Conservation (phyloP, 2,329 filamentous ascomycete species). For the Paracoccidioides brasiliensis region DNA sequence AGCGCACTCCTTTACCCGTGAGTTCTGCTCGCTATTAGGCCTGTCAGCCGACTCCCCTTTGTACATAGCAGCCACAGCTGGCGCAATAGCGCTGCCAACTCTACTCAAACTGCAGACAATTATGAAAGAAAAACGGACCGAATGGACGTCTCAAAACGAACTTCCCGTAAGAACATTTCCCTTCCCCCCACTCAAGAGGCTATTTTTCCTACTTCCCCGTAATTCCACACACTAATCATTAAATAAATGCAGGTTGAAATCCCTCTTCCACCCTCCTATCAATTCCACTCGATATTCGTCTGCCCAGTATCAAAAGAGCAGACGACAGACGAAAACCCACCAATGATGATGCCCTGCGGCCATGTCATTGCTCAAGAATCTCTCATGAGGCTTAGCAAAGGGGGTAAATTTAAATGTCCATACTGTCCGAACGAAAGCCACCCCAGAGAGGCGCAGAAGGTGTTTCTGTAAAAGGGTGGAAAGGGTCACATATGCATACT, state of each 20-base stretch:
- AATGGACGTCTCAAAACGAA: slow-evolving; percentile 89
- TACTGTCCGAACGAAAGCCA: slow-evolving; percentile 84
- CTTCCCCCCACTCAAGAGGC: slow-evolving; percentile 30
- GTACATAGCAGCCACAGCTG: slow-evolving; percentile 84
- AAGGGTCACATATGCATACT: not conserved
- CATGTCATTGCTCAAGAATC: slow-evolving; percentile 86
- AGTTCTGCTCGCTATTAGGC: slow-evolving; percentile 86
- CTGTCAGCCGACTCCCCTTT: slow-evolving; percentile 84
- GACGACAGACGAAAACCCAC: slow-evolving; percentile 80
- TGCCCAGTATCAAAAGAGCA: slow-evolving; percentile 96
- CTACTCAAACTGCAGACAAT: slow-evolving; percentile 79
- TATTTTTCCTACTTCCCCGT: not conserved
- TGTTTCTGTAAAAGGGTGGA: slow-evolving; percentile 43
- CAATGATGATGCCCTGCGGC: slow-evolving; percentile 92
- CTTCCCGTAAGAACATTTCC: slow-evolving; percentile 56
- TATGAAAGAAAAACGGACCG: slow-evolving; percentile 77
- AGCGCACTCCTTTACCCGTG: slow-evolving; percentile 73
- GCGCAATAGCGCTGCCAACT: slow-evolving; percentile 78
- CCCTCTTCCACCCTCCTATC: slow-evolving; percentile 49
- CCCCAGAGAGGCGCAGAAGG: slow-evolving; percentile 60
- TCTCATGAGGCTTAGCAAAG: slow-evolving; percentile 65
- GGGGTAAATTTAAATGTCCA: slow-evolving; percentile 78
- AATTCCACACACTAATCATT: not conserved
- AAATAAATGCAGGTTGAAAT: slow-evolving; percentile 43
- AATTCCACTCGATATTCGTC: slow-evolving; percentile 93